Conservation (phyloP, 306 rosid genomes). For the Rosa rugosa region DNA sequence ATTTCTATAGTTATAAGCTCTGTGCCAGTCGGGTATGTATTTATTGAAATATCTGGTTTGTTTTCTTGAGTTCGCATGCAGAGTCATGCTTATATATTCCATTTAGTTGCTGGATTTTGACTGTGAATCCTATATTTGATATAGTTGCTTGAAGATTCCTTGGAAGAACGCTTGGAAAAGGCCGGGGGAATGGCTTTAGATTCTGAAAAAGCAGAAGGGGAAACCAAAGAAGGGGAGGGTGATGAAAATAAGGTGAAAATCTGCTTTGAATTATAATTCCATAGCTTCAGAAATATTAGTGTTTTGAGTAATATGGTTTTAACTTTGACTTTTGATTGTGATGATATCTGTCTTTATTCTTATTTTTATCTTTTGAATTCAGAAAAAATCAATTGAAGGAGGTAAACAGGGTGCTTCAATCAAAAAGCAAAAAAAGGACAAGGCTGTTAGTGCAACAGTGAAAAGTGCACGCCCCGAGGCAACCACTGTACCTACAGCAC, state of each 20-base stretch:
- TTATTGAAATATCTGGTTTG: background rate
- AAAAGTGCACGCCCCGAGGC: constrained; percentile 72
- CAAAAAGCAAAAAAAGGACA: constrained; percentile 89
- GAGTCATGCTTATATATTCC: background rate
- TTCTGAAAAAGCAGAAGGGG: constrained; percentile 88
- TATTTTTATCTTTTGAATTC: constrained; percentile 20
- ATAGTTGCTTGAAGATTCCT: constrained; percentile 89
- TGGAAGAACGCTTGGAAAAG: constrained; percentile 88
- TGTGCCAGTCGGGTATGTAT: background rate
- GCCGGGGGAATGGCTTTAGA: constrained; percentile 69
- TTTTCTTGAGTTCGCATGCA: background rate
- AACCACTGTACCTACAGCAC: constrained; percentile 53
- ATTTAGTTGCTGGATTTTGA: constrained; percentile 13
- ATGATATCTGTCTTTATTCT: constrained; percentile 10
- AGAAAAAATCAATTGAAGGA: constrained; percentile 84
- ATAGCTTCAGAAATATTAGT: background rate
- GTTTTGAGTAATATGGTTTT: background rate
- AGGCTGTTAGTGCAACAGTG: constrained; percentile 66
- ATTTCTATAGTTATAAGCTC: background rate
- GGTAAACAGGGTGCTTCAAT: constrained; percentile 84
- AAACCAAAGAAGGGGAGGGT: constrained; percentile 73
- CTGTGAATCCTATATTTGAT: constrained; percentile 13
- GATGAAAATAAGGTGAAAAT: constrained; percentile 78
- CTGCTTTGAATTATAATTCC: constrained; percentile 8
- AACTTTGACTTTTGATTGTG: background rate